Base-by-base conservation (phyloP, 257 asterid genomes). In the Ophiorrhiza pumila region DNA sequence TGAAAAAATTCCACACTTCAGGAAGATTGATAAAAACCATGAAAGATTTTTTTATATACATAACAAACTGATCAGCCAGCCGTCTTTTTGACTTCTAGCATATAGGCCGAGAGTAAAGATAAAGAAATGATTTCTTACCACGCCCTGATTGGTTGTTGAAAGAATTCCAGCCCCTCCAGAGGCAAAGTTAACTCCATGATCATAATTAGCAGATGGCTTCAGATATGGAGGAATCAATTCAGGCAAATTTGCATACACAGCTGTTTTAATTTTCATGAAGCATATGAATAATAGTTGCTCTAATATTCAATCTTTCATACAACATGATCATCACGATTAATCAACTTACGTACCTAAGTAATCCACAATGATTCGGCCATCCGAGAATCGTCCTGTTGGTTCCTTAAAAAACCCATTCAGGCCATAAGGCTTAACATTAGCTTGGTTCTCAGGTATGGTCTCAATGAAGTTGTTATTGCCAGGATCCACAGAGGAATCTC, bases 321-420 rank as follows among this genome's bases (percentile, higher is more conserved):
- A n/a, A n/a, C n/a, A n/a, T n/a, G n/a, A n/a, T n/a, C n/a, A n/a
- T n/a, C n/a, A n/a, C n/a, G n/a, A n/a, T n/a, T 3, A 29, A 64
- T 39, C 39, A 64, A 64, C 5, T 53, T 64, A 63, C 3, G n/a
- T 74, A 86, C 91, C 87, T 39, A 87, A 25, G 77, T 74, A 87
- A 59, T 87, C 91, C 0, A 82, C 91, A 53, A 80, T 74, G 82
- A 84, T 76, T 2, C 87, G 87, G 15, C 91, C 91, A 39, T 87
- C 86, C 0, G 89, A 87, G 47, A 87, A 84, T 4, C 91, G 89
- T 23, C 91, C 87, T 1, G 91, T 84, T 27, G 91, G 85, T 43
- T 75, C 72, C 68, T 63, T 29, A 22, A 87, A 87, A 81, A 80
- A 84, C 43, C 82, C 86, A 41, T 84, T 82, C 25, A 39, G 83